These are phyloP conservation scores for Nannizziopsis arthrosporioides DNA, from an alignment of 2,329 filamentous ascomycete genomes.

Conservation along the genomic window DNA sequence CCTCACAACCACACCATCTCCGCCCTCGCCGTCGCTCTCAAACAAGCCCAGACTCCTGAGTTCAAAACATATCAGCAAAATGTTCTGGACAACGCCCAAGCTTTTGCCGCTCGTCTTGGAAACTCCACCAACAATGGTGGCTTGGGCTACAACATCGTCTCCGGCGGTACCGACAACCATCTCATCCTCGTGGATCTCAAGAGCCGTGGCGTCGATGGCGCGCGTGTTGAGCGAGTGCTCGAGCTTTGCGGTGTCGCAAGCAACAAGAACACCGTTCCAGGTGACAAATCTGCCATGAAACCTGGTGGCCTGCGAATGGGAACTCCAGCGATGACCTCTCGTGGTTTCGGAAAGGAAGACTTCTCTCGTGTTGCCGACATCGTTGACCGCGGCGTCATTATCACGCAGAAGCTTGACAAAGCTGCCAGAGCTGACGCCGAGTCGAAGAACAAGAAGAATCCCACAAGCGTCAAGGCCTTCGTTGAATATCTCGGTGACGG, in stretches of 20 bases:
- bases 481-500: conserved; percentile 71
- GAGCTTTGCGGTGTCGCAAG: conserved; percentile 91
- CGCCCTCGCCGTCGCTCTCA: conserved; percentile 82
- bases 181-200: conserved; percentile 93
- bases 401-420: conserved; percentile 67
- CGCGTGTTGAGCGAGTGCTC: conserved; percentile 78
- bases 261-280: conserved; percentile 98
- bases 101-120: conserved; percentile 58
- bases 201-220: conserved; percentile 74
- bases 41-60: conserved; percentile 80
- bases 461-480: conserved; percentile 98
- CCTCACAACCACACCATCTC: conserved; percentile 99
- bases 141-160: conserved; percentile 86
- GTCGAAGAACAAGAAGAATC: conserved; percentile 74
- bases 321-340: conserved; percentile 92
- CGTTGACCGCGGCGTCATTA: conserved; percentile 69
- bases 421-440: conserved; percentile 59
- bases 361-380: conserved; percentile 78
- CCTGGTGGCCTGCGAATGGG: conserved; percentile 90
- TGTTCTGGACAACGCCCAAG: conserved; percentile 86
- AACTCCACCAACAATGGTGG: conserved; percentile 59
- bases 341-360: conserved; percentile 80
- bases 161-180: conserved; percentile 93
- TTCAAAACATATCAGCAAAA: conserved; percentile 91
- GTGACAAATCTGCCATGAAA: conserved; percentile 84